phyloP scores from a whole-genome alignment of 2,329 filamentous ascomycete species.

The Fusarium tjaetaba region DNA sequence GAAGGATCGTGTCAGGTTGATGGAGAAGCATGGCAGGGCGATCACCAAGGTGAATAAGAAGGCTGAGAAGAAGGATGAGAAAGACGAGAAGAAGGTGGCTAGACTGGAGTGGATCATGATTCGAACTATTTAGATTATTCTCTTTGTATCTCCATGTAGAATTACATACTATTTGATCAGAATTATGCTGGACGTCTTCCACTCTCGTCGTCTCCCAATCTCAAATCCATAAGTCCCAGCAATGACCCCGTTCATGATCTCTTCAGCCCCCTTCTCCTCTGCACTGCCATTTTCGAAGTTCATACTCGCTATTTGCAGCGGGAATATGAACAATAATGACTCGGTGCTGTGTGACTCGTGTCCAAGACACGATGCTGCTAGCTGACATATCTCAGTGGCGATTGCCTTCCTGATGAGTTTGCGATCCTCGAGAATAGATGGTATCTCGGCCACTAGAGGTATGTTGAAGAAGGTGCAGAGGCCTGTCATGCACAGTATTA shows the following conservation, averaged over 20 bases:
- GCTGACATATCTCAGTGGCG: conserved; percentile 13
- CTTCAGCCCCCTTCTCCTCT: conserved; percentile 7
- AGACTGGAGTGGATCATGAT: conserved; percentile 23
- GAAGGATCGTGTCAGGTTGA: neutral
- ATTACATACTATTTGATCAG: neutral
- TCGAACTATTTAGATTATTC: neutral
- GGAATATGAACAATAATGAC: conserved; percentile 12
- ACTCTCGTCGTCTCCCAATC: conserved; percentile 12
- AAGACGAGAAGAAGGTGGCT: conserved; percentile 15
- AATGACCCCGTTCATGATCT: conserved; percentile 15
- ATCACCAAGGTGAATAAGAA: neutral
- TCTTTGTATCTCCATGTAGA: neutral
- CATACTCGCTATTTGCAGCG: conserved; percentile 8
- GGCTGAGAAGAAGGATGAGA: neutral
- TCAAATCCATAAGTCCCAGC: conserved; percentile 16
- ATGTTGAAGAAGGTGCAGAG: neutral
- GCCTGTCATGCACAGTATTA: conserved; percentile 9
- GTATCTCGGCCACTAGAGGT: neutral
- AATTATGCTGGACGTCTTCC: neutral
- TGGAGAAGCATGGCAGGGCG: neutral
- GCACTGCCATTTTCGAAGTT: neutral
- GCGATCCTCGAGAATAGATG: neutral
- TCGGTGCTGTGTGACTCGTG: neutral
- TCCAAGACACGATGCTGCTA: neutral
- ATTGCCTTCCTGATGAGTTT: neutral